Percentiles rank a stretch among this genome's conserved stretches.
phyloP scores from a whole-genome alignment of 2,329 filamentous ascomycete species.

The Chaetomium strumarium region DNA sequence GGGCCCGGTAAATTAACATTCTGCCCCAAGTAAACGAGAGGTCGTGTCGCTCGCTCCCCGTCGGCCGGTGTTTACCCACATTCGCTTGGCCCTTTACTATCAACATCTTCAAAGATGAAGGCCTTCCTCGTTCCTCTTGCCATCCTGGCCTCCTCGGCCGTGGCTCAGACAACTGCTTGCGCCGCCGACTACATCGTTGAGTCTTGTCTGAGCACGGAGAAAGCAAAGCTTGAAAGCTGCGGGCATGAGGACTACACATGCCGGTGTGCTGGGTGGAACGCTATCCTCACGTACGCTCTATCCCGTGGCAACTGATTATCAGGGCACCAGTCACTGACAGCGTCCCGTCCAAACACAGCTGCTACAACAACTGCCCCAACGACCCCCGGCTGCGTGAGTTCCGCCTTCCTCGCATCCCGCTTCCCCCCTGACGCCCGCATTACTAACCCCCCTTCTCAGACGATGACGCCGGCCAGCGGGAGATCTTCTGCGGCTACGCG shows the following conservation, averaged over 20 bases:
- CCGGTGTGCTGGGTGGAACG: slow-evolving; percentile 40
- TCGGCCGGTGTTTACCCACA: background rate
- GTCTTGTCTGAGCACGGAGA: slow-evolving; percentile 38
- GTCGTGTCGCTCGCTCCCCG: slow-evolving; percentile 4
- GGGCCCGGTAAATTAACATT: background rate
- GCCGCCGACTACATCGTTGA: slow-evolving; percentile 43
- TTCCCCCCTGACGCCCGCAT: background rate
- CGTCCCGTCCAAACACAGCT: slow-evolving; percentile 29
- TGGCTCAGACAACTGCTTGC: slow-evolving; percentile 35
- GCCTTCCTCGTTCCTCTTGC: slow-evolving; percentile 36
- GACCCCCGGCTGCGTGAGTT: slow-evolving; percentile 32
- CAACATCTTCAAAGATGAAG: slow-evolving; percentile 36
- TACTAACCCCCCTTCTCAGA: slow-evolving; percentile 2
- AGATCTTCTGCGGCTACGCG: slow-evolving; percentile 42
- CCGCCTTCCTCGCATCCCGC: background rate
- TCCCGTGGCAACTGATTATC: background rate
- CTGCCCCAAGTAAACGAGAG: background rate
- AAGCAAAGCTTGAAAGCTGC: slow-evolving; percentile 36
- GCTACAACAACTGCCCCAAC: slow-evolving; percentile 53
- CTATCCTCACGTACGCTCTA: slow-evolving; percentile 39
- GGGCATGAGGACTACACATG: slow-evolving; percentile 39
- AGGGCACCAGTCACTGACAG: background rate
- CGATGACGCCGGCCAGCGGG: slow-evolving; percentile 34
- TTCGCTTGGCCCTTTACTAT: background rate
- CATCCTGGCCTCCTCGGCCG: slow-evolving; percentile 33